Evolutionary conservation across 148 eudicot species (phyloP), one percentile per base, ranked within the genome.

Genomic region (Selenicereus undatus): DNA sequence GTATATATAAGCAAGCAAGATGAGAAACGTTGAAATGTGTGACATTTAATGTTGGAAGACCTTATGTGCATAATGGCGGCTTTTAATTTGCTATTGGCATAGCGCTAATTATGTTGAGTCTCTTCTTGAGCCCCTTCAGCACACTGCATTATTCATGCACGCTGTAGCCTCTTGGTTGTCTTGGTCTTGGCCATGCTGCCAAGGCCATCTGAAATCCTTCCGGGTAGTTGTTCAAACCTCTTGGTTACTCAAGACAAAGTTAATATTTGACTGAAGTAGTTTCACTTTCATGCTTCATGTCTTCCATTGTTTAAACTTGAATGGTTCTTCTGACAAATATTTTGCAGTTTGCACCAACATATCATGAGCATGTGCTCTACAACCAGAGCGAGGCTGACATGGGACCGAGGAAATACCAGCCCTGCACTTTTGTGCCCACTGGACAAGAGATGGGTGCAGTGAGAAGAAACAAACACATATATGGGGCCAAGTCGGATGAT

Each of bases 361-460:
- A 93, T 85, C 99, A 95, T 76, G 99, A 95, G 79, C 93, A 95
- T 80, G 98, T 95, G 77, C 93, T 95, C 36, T 93, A 95, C 87
- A 95, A 93, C 86, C 94, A 93, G 60, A 82, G 92, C 29, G 97
- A 92, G 11, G 91, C 91, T 78, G 97, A 93, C 50, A 97, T 92
- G 78, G 98, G 97, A 74, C 87, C 94, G 65, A 93, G 74, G 80
- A 95, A 91, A 89, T 95, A 93, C 84, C 84, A 97, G 71, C 84
- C 97, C 50, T 91, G 97, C 10, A 95, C 99, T 54, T 95, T 95
- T 84, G 99, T 95, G 66, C 99, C 99, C 35, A 95, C 92, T 50
- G 97, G 99, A 52, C 90, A 91, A n/a, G 99, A 95, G 84, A 95
- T 95, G 99, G 99, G 93, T 77, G 86, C 90, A 18, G 94, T 88